Evolutionary conservation across 805 yeast species (phyloP), one percentile per base, ranked within the genome.

Genomic region (Brettanomyces sp.): DNA sequence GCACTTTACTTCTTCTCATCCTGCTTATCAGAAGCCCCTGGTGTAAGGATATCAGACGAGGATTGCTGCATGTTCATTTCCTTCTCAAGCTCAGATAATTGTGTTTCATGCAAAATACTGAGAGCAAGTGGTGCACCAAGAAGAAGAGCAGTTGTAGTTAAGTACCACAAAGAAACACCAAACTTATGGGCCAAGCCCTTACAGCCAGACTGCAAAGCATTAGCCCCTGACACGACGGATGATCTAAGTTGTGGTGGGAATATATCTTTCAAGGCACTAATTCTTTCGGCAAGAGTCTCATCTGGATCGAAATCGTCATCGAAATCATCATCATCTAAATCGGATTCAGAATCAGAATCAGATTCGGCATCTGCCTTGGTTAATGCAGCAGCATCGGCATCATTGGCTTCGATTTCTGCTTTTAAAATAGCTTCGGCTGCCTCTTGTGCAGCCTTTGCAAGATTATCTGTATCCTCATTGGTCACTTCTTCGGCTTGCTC

Each of bases 111-210:
- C 58, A 93, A 74, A 56, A 93, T 85, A 45, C 96, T 83, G 57
- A 93, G 73, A 7, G 96, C 82, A 56, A 87, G 75, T 52, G 99
- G 99, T 41, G 89, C 95, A 63, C 96, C 97, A 57, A 93, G 72
- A 51, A 93, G 76, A 57, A 93, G 70, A 38, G 86, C 80, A 38
- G 93, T 77, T 11, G 98, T 82, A 11, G 96, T 80, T 47, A 87
- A 53, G 50, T 84, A 76, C 98, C 98, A 93, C 54, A 90, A 73
- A 36, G 85, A 70, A 55, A 76, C 75, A 50, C 96, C 96, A 49
- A 85, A 72, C 54, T 79, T 80, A 49, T 71, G 59, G 46, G 80
- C 68, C 34, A 78, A 73, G 33, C 72, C 48, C 47, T 67, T 65
- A 36, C 79, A 56, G 36, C 77, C 66, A 39, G 71, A 63, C 49